Base-by-base conservation (phyloP, 2,329 filamentous ascomycete species). In the Talaromyces atroroseus region DNA sequence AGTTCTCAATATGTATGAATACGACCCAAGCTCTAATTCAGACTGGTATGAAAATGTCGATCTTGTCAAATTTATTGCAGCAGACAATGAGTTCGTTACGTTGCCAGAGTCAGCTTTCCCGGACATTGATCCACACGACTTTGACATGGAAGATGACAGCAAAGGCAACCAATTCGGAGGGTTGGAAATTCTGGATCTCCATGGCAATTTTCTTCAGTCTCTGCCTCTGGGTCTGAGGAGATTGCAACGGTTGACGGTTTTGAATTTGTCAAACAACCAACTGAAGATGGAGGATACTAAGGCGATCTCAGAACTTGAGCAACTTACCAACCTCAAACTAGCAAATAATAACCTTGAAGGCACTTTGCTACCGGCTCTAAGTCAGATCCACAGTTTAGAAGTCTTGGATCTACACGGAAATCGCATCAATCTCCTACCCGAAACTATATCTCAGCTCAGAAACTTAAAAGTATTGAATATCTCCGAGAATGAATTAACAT, bases 11-110 rank as follows among this genome's bases (percentile, higher is more conserved):
- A 97, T 97, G 92, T 97, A 96, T 69, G 88, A 91, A 64, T 78
- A 89, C 18, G 85, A 91, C 53, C 80, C 82, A 55, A 83, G 86
- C 38, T 78, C 77, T 12, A 76, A 81, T 21, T 83, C 81, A 36
- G 84, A 86, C 34, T 97, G 94, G 94, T 91, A 91, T 1, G 92
- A 97, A 71, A 87, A 88, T 58, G 90, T 97, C 11, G 92, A 97
- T 67, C 75, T 97, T 47, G 88, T 86, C 0, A 85, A 88, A 59
- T 85, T 97, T 50, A 83, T 94, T 61, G 91, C 89, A 5, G 91
- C 92, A 8, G 91, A 96, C 66, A 97, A 99, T 66, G 89, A 96
- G 65, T 72, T 99, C 49, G 84, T 89, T 64, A 77, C 78, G 32
- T 78, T 97, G 34, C 82, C 84, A 2, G 89, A 94, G 18, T 75